Evolutionary conservation across 441 rosid species (phyloP).

Genomic region (Capsella rubella): DNA sequence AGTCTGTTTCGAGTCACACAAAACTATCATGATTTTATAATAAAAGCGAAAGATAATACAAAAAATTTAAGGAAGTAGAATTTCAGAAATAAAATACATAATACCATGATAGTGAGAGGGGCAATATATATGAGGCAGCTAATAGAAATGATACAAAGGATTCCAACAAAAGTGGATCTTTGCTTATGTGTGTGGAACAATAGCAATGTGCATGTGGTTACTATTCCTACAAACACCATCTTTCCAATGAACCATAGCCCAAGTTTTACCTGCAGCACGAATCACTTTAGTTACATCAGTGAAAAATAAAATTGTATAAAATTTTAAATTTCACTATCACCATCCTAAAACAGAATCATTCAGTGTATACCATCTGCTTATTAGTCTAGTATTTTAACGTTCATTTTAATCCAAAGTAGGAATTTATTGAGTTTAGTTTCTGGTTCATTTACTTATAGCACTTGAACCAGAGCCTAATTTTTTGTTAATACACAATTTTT

Average conservation of each 20-base stretch:
- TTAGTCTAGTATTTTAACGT: too few relatives aligned
- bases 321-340: slow-evolving; percentile 9
- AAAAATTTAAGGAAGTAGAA: too few relatives aligned
- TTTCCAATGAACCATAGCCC: slow-evolving; percentile 50
- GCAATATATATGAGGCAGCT: slow-evolving; percentile 63
- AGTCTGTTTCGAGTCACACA: too few relatives aligned
- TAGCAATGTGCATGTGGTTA: slow-evolving; percentile 52
- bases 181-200: slow-evolving; percentile 48
- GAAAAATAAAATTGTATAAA: background rate
- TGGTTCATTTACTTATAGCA: too few relatives aligned
- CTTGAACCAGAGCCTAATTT: too few relatives aligned
- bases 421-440: too few relatives aligned
- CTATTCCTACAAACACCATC: slow-evolving; percentile 48
- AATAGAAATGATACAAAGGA: slow-evolving; percentile 62
- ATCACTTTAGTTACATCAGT: background rate
- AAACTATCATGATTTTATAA: too few relatives aligned
- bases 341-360: slow-evolving; percentile 14
- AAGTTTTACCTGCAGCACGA: slow-evolving; percentile 54
- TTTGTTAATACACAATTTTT: too few relatives aligned
- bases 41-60: too few relatives aligned
- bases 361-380: background rate
- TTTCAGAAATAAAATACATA: slow-evolving; percentile 22
- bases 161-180: slow-evolving; percentile 62
- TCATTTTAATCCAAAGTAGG: too few relatives aligned
- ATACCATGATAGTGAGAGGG: slow-evolving; percentile 74